Percentiles rank a stretch among this genome's conserved stretches.
Evolutionary conservation across 768 basidiomycete species (phyloP).

Genomic region (Pisolithus microcarpus): DNA sequence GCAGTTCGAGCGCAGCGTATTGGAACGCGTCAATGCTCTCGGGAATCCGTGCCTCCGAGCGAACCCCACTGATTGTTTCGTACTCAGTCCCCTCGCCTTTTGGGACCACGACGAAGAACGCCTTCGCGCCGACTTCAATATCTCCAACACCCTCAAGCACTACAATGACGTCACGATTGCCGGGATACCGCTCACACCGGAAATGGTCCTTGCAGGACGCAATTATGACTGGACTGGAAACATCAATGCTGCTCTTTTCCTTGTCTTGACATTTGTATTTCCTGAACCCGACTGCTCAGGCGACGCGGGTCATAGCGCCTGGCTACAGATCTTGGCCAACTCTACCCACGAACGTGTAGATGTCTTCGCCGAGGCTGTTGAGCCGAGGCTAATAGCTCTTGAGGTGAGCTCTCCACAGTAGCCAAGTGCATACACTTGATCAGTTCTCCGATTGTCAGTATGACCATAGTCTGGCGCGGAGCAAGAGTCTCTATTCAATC

Average conservation of each 20-base stretch:
- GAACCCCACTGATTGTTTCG: slow-evolving; percentile 52
- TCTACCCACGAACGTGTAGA: slow-evolving; percentile 31
- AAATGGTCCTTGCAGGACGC: slow-evolving; percentile 73
- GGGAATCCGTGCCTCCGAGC: slow-evolving; percentile 49
- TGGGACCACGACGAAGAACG: slow-evolving; percentile 59
- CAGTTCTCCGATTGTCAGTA: slow-evolving; percentile 33
- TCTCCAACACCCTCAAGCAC: slow-evolving; percentile 52
- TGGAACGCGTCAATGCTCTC: slow-evolving; percentile 37
- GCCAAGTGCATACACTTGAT: background rate
- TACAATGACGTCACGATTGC: slow-evolving; percentile 48
- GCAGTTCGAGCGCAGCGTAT: slow-evolving; percentile 51
- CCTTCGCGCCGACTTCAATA: slow-evolving; percentile 46
- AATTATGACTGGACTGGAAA: slow-evolving; percentile 43
- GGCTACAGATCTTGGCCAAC: slow-evolving; percentile 50
- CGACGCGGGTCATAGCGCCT: slow-evolving; percentile 52
- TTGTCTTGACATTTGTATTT: slow-evolving; percentile 81
- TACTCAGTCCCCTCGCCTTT: slow-evolving; percentile 66
- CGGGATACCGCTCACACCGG: slow-evolving; percentile 58
- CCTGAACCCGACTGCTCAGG: slow-evolving; percentile 65
- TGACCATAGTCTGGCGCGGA: slow-evolving; percentile 40
- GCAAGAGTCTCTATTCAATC: slow-evolving; percentile 48
- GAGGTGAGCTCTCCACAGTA: slow-evolving; percentile 29
- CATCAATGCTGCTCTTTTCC: slow-evolving; percentile 59
- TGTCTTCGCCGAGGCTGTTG: slow-evolving; percentile 34
- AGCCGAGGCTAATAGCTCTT: slow-evolving; percentile 38